Evolutionary conservation across 140 eudicot genomes (phyloP).

Genomic region (Stevia rebaudiana): DNA sequence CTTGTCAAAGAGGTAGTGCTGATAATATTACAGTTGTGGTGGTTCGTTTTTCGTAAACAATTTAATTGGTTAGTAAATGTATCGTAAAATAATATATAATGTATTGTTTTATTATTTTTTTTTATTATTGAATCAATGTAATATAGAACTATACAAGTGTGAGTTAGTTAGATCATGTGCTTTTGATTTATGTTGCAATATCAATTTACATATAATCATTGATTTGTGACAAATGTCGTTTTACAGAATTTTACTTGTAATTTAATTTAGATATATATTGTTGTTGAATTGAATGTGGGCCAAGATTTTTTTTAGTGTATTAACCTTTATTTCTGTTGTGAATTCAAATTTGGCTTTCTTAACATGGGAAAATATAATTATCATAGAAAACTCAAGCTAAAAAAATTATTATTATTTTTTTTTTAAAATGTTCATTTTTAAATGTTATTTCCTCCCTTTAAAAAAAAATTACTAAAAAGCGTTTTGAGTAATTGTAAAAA

Average conservation of each 20-base stretch:
- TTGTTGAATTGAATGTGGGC: not conserved
- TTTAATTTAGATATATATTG: not conserved
- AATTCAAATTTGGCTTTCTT: too few relatives aligned
- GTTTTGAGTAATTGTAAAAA: too few relatives aligned
- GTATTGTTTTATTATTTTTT: slow-evolving; percentile 15
- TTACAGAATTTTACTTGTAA: not conserved
- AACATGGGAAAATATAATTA: too few relatives aligned
- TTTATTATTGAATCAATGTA: not conserved
- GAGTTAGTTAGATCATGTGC: slow-evolving; percentile 7
- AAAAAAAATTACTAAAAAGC: too few relatives aligned
- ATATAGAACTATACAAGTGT: not conserved
- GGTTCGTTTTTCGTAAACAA: slow-evolving; percentile 47
- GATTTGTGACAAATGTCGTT: not conserved
- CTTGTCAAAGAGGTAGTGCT: slow-evolving; percentile 77
- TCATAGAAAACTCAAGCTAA: too few relatives aligned
- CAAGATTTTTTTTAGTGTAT: not conserved
- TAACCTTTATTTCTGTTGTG: too few relatives aligned
- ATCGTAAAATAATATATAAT: not conserved
- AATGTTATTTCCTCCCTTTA: too few relatives aligned
- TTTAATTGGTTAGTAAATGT: not conserved
- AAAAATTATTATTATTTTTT: too few relatives aligned
- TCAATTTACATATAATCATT: not conserved
- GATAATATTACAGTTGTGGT: slow-evolving; percentile 72
- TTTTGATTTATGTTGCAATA: slow-evolving; percentile 2
- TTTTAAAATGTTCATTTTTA: too few relatives aligned